Evolutionary conservation across 2,329 filamentous ascomycete species (phyloP), one percentile per base, ranked within the genome.

Genomic region (Cytospora leucostoma): DNA sequence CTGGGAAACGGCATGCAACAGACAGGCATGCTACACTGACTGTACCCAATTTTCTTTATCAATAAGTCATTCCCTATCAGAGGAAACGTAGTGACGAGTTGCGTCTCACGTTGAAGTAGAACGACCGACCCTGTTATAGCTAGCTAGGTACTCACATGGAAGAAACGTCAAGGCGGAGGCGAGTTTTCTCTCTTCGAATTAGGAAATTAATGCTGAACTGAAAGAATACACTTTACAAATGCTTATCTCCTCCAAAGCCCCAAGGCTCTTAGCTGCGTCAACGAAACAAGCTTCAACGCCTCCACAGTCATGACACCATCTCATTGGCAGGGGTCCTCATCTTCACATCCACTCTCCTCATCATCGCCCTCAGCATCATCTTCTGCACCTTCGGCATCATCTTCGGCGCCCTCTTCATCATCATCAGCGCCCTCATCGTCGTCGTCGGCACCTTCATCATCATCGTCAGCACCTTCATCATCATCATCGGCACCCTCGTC

Each of bases 161-260:
- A 47, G 33, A 17, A 15, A 8, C n/a, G 35, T n/a, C 49, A n/a
- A 34, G 8, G n/a, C 15, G 35, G 55, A 13, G 10, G 27, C n/a
- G 34, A 33, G 38, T 11, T 40, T 15, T 15, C 11, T 61, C 11
- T 13, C 17, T 50, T 35, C 55, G 50, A 50, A 27, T 51, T 55
- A 55, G n/a, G 55, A 15, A 27, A 17, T 27, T 32, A 56, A 52
- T 62, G 37, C 53, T 63, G 19, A 27, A 8, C 40, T 17, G 15
- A 47, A 59, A 27, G 15, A 33, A 63, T 65, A 33, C 60, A 59
- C 8, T 56, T 47, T 65, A 65, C 56, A 40, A 50, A 60, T 65
- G 21, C 38, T 55, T n/a, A 54, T 27, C 40, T 40, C 53, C 52
- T 34, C 53, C 5, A 59, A 13, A 38, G 38, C 34, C 44, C n/a